Evolutionary conservation across 805 yeast species (phyloP).

Genomic region (Ogataea trehalophila): DNA sequence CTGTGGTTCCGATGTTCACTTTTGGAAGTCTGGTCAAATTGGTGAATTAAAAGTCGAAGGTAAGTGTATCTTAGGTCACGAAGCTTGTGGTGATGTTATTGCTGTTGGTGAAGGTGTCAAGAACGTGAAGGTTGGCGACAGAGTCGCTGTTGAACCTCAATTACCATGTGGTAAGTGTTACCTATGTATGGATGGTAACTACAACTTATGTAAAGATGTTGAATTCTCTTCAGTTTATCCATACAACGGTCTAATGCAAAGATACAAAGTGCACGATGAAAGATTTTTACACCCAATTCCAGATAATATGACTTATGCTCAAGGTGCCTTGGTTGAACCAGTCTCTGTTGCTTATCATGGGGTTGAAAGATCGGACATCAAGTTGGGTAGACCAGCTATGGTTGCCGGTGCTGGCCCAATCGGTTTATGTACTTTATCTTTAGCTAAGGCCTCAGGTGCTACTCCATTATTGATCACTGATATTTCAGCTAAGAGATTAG

Average conservation of each 20-base stretch:
- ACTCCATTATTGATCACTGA: conserved; percentile 49
- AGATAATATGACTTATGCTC: conserved; percentile 40
- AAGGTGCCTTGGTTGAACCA: conserved; percentile 55
- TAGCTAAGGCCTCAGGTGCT: conserved; percentile 51
- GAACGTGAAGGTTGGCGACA: conserved; percentile 40
- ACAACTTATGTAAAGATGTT: conserved; percentile 36
- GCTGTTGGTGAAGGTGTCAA: conserved; percentile 47
- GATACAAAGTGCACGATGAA: conserved; percentile 31
- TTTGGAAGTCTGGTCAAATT: conserved; percentile 60
- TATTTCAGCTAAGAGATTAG: conserved; percentile 38
- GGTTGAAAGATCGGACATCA: conserved; percentile 39
- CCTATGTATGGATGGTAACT: conserved; percentile 36
- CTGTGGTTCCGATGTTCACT: conserved; percentile 73
- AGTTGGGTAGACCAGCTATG: conserved; percentile 43
- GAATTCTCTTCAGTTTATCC: conserved; percentile 36
- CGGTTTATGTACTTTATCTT: conserved; percentile 43
- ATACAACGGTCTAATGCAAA: conserved; percentile 36
- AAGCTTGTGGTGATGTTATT: conserved; percentile 40
- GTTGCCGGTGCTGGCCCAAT: conserved; percentile 60
- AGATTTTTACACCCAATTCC: conserved; percentile 35
- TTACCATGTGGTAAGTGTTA: conserved; percentile 42
- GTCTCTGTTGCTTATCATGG: conserved; percentile 51
- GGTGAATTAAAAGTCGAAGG: conserved; percentile 40
- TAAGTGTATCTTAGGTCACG: conserved; percentile 41
- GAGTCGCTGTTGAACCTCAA: conserved; percentile 52